Evolutionary conservation across 2,329 filamentous ascomycete genomes (phyloP), one percentile per base, ranked within the genome.

Genomic region (Aspergillus puulaauensis): DNA sequence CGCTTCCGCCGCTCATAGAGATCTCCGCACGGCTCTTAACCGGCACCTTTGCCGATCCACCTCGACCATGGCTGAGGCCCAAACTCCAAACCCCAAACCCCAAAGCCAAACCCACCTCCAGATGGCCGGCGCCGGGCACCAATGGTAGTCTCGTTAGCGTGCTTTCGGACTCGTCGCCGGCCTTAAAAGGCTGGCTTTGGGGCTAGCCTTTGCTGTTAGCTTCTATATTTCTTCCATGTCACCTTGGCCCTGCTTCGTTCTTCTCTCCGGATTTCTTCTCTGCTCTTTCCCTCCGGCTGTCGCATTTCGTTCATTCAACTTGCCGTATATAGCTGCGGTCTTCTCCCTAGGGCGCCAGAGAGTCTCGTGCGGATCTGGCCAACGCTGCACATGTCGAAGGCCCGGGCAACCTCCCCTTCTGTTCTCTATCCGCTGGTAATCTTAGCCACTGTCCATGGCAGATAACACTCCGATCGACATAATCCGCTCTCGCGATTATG

Each of bases 401-500:
- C 17, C 17, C 21, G 2, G 41, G 41, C 3, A 14, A 23, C 17
- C 5, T 11, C 17, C 19, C 24, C 33, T 12, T 35, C 40, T 11
- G 17, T 31, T 24, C 41, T 21, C 17, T 3, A 23, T 46, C 37
- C 52, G 40, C 39, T 46, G 11, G n/a, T 12, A 37, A 24, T 15
- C 12, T 9, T 37, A 17, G 27, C 17, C 39, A 43, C 40, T 14
- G n/a, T 52, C 54, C 19, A 74, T 74, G 71, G 64, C 68, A 27
- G 71, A 72, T 50, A 68, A 73, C 65, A 52, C 62, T 7, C 68
- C 69, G 35, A 65, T 72, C 23, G 69, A 73, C 59, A 66, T 70
- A 11, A 68, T 70, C 23, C 66, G 56, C 47, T 69, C 66, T 17
- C 57, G 54, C 56, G 60, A 62, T 6, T 37, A 59, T 59, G 60